Evolutionary conservation across 2,329 filamentous ascomycete genomes (phyloP).

Genomic region (Penicillium brasilianum): DNA sequence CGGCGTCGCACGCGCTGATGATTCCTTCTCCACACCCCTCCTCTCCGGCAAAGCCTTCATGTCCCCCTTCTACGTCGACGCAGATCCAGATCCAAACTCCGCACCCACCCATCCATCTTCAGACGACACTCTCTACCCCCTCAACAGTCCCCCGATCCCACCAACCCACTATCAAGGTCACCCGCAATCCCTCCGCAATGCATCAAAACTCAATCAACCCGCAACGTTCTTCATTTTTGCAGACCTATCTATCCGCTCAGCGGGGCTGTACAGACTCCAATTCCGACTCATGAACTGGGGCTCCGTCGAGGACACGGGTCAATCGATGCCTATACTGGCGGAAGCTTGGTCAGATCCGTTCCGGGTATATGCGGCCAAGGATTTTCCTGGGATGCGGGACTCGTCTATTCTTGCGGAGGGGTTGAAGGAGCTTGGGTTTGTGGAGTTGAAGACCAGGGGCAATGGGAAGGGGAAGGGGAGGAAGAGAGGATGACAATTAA

Average conservation of each 20-base stretch:
- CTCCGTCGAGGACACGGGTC: slow-evolving; percentile 40
- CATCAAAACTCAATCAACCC: slow-evolving; percentile 34
- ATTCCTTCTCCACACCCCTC: slow-evolving; percentile 35
- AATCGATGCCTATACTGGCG: slow-evolving; percentile 45
- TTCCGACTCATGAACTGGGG: slow-evolving; percentile 54
- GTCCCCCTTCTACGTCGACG: slow-evolving; percentile 49
- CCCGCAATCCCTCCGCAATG: slow-evolving; percentile 19
- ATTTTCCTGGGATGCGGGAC: slow-evolving; percentile 51
- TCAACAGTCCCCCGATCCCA: slow-evolving; percentile 8
- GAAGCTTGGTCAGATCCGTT: slow-evolving; percentile 50
- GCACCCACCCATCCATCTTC: slow-evolving; percentile 45
- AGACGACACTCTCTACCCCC: slow-evolving; percentile 19
- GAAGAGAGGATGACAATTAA: slow-evolving; percentile 26
- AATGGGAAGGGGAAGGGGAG: slow-evolving; percentile 43
- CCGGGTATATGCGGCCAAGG: slow-evolving; percentile 49
- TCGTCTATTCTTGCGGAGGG: slow-evolving; percentile 46
- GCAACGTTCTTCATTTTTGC: slow-evolving; percentile 55
- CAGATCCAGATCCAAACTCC: slow-evolving; percentile 50
- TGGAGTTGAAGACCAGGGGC: slow-evolving; percentile 48
- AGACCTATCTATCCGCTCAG: slow-evolving; percentile 53
- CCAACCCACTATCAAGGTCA: slow-evolving; percentile 1
- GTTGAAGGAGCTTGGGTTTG: slow-evolving; percentile 48
- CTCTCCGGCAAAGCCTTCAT: slow-evolving; percentile 48
- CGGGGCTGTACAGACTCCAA: slow-evolving; percentile 51
- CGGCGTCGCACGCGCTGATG: slow-evolving; percentile 27